Conservation (phyloP, 2,329 filamentous ascomycete genomes). For the Fusarium napiforme region DNA sequence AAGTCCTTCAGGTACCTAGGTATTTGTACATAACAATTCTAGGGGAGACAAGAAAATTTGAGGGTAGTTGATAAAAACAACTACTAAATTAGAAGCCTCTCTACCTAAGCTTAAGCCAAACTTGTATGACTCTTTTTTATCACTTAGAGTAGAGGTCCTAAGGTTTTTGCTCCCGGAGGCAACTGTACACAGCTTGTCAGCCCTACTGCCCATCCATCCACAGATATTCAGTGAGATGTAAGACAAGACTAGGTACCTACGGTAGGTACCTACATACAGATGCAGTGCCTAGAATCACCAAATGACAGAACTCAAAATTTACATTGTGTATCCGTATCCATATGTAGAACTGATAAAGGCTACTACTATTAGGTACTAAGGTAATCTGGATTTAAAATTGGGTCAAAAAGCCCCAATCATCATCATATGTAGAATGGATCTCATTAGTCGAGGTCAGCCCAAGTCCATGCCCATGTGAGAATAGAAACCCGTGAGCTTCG, state of each 20-base stretch:
- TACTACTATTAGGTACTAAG: neutral
- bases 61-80: neutral
- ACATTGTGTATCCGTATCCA: neutral
- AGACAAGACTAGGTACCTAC: neutral
- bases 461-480: conserved; percentile 25
- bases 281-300: neutral
- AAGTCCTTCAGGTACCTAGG: neutral
- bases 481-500: conserved; percentile 12
- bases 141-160: neutral
- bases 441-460: conserved; percentile 1
- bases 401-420: neutral
- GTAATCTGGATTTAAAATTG: neutral
- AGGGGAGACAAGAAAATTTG: neutral
- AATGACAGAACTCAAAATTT: neutral
- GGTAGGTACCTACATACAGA: no score
- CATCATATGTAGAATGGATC: neutral
- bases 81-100: neutral
- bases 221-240: neutral
- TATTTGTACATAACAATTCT: neutral
- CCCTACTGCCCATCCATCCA: conserved; percentile 3
- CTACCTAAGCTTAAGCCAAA: neutral
- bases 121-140: neutral
- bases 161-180: neutral
- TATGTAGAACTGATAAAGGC: neutral
- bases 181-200: neutral